Evolutionary conservation across 2,329 filamentous ascomycete genomes (phyloP), one percentile per base, ranked within the genome.

Genomic region (Byssochlamys sp.): DNA sequence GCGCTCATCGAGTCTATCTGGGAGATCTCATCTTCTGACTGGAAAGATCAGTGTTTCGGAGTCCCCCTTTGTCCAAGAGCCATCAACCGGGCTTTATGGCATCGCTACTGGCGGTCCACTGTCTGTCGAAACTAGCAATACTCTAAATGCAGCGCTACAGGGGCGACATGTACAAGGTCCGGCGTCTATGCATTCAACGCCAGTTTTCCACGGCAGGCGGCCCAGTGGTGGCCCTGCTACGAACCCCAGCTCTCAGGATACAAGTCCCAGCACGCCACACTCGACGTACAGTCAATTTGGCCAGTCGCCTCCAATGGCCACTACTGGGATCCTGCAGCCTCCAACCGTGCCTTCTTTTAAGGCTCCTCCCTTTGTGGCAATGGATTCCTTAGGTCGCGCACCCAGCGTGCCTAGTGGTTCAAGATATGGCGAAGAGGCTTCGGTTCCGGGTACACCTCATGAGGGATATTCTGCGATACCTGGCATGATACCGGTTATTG

Each of bases 401-500:
- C 60, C 65, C 1, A 60, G 68, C 1, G 63, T 60, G 24, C 59
- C 63, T n/a, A 62, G 61, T 48, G 62, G 60, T 5, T 60, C 63
- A 5, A 63, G 63, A 26, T 58, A 57, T 52, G 58, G 60, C 0
- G 66, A 69, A 24, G 65, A 66, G 29, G 35, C 55, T 24, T 26
- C 61, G 12, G 55, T 58, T 7, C 33, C 35, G 25, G 24, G 25
- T 10, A 6, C 31, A 25, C 53, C 53, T 9, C 31, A 31, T 3
- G 25, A 55, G n/a, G 52, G 19, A 29, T 27, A 14, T 27, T 53
- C 61, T 3, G 59, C 62, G 12, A 56, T 59, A 5, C 57, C 62
- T 14, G 67, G 65, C 26, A 67, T 73, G 63, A 74, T 76, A 54
- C 72, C 71, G 3, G 69, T 73, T 19, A 65, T 71, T 6, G 55